These are phyloP conservation scores for Pseudopithomyces maydicus DNA, from an alignment of 2,329 filamentous ascomycete species.

Conservation along the genomic window DNA sequence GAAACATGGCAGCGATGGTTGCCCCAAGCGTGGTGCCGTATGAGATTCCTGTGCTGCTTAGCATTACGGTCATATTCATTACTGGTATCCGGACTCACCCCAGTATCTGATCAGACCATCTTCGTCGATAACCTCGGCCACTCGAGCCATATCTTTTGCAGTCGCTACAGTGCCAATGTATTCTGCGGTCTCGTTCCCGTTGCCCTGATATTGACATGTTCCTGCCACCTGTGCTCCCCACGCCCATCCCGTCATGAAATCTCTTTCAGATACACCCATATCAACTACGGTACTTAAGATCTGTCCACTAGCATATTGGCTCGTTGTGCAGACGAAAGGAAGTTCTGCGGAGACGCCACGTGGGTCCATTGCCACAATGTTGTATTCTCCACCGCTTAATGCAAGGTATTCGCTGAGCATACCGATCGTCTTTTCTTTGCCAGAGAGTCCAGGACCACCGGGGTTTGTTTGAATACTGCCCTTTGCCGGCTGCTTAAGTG, in stretches of 20 bases:
- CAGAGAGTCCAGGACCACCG: conserved; percentile 23
- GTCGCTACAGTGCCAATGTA: conserved; percentile 52
- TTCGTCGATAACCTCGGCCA: conserved; percentile 52
- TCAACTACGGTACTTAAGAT: neutral
- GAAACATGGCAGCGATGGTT: conserved; percentile 32
- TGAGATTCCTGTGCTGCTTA: conserved; percentile 8
- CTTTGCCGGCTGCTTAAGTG: conserved; percentile 15
- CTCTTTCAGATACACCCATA: conserved; percentile 7
- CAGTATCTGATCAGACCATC: conserved; percentile 50
- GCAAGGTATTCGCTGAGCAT: neutral
- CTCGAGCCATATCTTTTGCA: conserved; percentile 51
- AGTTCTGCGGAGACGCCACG: conserved; percentile 12
- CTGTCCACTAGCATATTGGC: neutral
- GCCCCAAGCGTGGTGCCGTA: conserved; percentile 49
- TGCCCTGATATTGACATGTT: conserved; percentile 7
- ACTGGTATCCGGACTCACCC: conserved; percentile 25
- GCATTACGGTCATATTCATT: neutral
- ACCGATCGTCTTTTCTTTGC: neutral
- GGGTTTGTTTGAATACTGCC: conserved; percentile 28
- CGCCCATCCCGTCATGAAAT: conserved; percentile 8
- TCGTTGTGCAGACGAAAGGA: conserved; percentile 16
- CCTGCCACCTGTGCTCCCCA: conserved; percentile 12
- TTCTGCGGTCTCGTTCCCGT: conserved; percentile 33
- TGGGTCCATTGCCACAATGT: conserved; percentile 11
- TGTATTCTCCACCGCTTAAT: conserved; percentile 17